Evolutionary conservation across 208 protist species (phyloP), one percentile per base, ranked within the genome.

Genomic region (Acanthamoeba castellanii): DNA sequence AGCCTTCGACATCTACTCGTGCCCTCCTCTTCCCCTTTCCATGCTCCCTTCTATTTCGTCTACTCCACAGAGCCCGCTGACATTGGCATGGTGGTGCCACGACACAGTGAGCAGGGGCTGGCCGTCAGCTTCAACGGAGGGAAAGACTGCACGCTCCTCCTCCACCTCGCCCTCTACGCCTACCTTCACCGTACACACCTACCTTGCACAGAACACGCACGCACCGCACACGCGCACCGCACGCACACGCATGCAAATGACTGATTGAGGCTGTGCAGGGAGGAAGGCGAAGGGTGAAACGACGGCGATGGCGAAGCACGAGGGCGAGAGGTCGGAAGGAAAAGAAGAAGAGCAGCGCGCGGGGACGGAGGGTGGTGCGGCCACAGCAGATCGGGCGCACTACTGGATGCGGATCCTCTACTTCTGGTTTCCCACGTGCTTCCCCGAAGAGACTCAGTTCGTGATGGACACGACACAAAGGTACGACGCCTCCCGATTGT

Each of bases 121-220:
- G 95, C 70, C 32, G 16, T 96, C 34, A 96, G 94, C 91, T 97
- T 97, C 66, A 97, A 97, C 57, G 96, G 96, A 25, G 96, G 96
- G 8, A 97, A 97, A 74, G 96, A 97, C 76, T 95, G 96, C 91
- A 97, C 95, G 18, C 52, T 96, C 20, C 27, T 97, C 5, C 59
- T 97, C 3, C 92, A 97, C 76, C 61, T 97, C 45, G 27, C 76
- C 18, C 88, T 93, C 88, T 93, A 93, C 42, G 64, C 88, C 37
- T 76, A 78, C 66, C 25, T 57, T 20, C 32, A 47, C 8, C 52
- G 88, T 64, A 90, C 57, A 13, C 47, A 30, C 30, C 76, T 3
- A 9, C 16, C 22, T 66, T 16, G 59, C 59, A 50, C 14, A 18
- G 47, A 50, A 16, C 47, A 50, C 47, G 47, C 47, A 50, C 8